Evolutionary conservation across 2,329 filamentous ascomycete species (phyloP).

Genomic region (Trichoderma harzianum): DNA sequence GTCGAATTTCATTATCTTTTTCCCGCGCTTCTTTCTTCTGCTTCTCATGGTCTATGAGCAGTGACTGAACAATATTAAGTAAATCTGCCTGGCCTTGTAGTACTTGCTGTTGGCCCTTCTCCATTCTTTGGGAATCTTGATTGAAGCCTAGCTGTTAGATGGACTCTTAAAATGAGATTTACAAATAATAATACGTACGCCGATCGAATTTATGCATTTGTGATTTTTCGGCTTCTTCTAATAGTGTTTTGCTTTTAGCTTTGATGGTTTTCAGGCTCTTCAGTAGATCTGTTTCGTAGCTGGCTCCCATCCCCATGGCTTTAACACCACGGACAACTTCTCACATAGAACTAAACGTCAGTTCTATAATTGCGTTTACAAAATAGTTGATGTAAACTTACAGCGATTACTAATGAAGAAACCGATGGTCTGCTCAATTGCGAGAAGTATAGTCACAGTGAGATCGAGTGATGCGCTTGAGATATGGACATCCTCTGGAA

Average conservation of each 20-base stretch:
- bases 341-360: neutral
- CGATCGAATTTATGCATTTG: neutral
- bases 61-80: neutral
- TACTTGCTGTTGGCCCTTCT: neutral
- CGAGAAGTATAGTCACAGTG: neutral
- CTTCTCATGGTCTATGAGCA: neutral
- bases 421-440: neutral
- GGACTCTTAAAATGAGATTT: neutral
- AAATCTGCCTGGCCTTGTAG: neutral
- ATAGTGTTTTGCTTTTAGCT: neutral
- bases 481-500: neutral
- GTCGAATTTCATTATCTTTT: neutral
- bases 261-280: neutral
- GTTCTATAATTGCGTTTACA: neutral
- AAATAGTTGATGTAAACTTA: neutral
- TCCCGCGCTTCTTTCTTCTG: neutral
- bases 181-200: neutral
- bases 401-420: conserved; percentile 2
- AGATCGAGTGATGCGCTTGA: neutral
- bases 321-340: neutral
- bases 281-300: neutral
- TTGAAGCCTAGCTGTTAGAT: neutral
- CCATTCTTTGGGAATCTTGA: neutral
- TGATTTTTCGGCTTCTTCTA: neutral
- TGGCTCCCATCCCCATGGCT: neutral